Evolutionary conservation across 768 basidiomycete species (phyloP).

Genomic region (Cystofilobasidium bisporidii): DNA sequence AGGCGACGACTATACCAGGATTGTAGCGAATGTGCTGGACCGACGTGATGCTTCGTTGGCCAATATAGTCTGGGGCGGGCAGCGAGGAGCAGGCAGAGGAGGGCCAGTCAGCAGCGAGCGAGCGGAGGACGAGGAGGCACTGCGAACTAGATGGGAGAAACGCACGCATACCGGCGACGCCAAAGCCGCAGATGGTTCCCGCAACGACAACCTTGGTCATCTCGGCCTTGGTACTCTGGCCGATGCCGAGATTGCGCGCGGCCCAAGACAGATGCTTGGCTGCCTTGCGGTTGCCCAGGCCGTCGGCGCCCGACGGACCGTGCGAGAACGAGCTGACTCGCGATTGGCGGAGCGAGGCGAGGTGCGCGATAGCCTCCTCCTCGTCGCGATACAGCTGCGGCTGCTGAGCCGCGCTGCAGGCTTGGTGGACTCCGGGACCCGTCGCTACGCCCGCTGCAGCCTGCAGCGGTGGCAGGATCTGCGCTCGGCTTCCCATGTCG

Average conservation of each 20-base stretch:
- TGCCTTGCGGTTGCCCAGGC: too few species aligned
- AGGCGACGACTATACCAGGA: slow-evolving; percentile 35
- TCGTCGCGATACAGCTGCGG: not conserved
- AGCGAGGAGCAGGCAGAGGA: not conserved
- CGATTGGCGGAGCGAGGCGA: not conserved
- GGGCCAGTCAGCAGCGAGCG: not conserved
- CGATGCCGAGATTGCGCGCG: slow-evolving; percentile 34
- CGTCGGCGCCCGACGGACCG: not conserved
- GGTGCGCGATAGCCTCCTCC: not conserved
- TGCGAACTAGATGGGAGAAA: slow-evolving; percentile 7
- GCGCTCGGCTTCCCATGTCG: too few species aligned
- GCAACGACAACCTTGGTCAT: slow-evolving; percentile 37
- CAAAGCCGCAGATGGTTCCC: slow-evolving; percentile 39
- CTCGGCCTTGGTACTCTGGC: slow-evolving; percentile 37
- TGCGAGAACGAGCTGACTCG: not conserved
- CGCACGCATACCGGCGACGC: slow-evolving; percentile 41
- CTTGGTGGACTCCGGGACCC: too few species aligned
- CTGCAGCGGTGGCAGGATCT: too few species aligned
- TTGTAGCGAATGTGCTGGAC: slow-evolving; percentile 39
- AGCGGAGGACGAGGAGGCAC: not conserved
- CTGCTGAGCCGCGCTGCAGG: too few species aligned
- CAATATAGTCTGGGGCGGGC: slow-evolving; percentile 37
- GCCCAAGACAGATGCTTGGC: slow-evolving; percentile 6
- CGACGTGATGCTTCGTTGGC: slow-evolving; percentile 39
- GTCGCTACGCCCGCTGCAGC: too few species aligned